Evolutionary conservation across 148 eudicot genomes (phyloP).

Genomic region (Cornus suecica): DNA sequence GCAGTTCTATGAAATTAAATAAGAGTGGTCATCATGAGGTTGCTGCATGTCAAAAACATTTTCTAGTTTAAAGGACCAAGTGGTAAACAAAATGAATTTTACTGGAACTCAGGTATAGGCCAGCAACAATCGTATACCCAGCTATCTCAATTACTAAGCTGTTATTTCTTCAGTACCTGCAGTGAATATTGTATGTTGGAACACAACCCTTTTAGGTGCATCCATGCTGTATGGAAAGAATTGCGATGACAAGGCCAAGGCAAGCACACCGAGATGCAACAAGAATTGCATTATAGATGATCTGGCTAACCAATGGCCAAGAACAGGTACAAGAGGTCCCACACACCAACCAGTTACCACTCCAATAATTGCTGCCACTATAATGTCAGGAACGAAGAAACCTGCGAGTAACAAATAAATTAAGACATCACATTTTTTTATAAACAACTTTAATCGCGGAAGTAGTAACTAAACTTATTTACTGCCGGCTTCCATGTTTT

Average conservation of each 20-base stretch:
- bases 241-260: slow-evolving; percentile 77
- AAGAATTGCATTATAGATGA: slow-evolving; percentile 60
- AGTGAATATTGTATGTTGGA: slow-evolving; percentile 78
- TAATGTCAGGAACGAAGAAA: slow-evolving; percentile 67
- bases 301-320: slow-evolving; percentile 79
- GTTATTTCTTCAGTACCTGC: slow-evolving; percentile 51
- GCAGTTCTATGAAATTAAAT: not conserved
- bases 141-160: slow-evolving; percentile 4
- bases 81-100: not conserved
- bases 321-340: slow-evolving; percentile 81
- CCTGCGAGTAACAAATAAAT: slow-evolving; percentile 46
- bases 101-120: not conserved
- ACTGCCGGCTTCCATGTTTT: not conserved
- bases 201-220: slow-evolving; percentile 83
- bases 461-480: not conserved
- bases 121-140: slow-evolving; percentile 7
- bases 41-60: not conserved
- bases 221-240: slow-evolving; percentile 87
- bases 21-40: not conserved
- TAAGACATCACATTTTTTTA: slow-evolving; percentile 3
- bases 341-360: slow-evolving; percentile 77
- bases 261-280: slow-evolving; percentile 69
- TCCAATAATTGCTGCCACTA: slow-evolving; percentile 77
- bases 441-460: not conserved
- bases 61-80: not conserved